Percentiles rank a stretch among this genome's conserved stretches.
Conservation (phyloP, 78 protist genomes). For the Cavenderia fasciculata region DNA sequence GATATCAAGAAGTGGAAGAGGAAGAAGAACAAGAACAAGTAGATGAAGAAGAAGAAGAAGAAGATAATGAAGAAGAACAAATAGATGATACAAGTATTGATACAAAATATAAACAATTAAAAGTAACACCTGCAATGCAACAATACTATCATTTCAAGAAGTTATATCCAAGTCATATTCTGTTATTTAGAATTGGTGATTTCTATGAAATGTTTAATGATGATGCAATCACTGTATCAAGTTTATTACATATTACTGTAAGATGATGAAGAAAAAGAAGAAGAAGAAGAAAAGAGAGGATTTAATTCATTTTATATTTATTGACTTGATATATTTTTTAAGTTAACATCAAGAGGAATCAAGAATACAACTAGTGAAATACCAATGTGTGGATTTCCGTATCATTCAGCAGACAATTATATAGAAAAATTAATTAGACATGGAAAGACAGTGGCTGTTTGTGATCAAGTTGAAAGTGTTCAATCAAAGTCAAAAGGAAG, state of each 20-base stretch:
- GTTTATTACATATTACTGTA: conserved; percentile 39
- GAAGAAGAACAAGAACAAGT: no score
- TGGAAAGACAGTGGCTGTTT: conserved; percentile 56
- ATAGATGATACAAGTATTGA: not conserved
- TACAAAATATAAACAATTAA: not conserved
- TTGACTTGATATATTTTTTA: not conserved
- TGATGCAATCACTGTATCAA: conserved; percentile 61
- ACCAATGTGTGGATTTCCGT: conserved; percentile 77
- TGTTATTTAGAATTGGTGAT: conserved; percentile 83
- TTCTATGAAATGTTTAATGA: conserved; percentile 83
- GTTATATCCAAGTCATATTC: conserved; percentile 20
- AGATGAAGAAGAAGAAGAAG: not conserved
- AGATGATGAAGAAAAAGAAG: not conserved
- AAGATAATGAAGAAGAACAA: not conserved
- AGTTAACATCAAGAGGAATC: conserved; percentile 40
- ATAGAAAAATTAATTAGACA: conserved; percentile 21
- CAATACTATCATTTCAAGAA: conserved; percentile 74
- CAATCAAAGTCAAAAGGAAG: not conserved
- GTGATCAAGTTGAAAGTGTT: conserved; percentile 67
- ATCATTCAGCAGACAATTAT: conserved; percentile 26
- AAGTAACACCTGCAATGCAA: conserved; percentile 27
- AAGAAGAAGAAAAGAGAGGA: not conserved
- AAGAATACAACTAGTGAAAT: not conserved
- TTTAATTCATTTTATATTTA: no score
- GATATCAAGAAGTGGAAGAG: no score